Percentiles rank a stretch among this genome's conserved stretches.
phyloP scores from a whole-genome alignment of 2,329 filamentous ascomycete genomes.

The Daldinia sp. region DNA sequence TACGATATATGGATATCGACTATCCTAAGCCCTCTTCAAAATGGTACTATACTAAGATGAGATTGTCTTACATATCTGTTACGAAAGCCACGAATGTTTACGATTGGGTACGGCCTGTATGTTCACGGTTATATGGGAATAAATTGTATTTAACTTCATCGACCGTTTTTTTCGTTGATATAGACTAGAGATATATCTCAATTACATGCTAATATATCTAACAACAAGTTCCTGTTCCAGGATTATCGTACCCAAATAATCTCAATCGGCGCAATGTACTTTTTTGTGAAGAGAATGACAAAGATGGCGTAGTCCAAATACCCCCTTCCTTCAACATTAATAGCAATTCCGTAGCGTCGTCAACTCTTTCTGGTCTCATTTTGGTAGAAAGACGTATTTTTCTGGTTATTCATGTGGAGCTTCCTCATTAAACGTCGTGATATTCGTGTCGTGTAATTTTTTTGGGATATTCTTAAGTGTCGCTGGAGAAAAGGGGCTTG shows the following conservation, averaged over 20 bases:
- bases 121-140: neutral
- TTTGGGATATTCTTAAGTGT: slow-evolving; percentile 26
- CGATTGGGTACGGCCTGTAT: neutral
- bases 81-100: neutral
- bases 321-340: neutral
- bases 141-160: neutral
- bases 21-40: neutral
- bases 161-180: neutral
- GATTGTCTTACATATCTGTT: neutral
- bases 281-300: neutral
- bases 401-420: neutral
- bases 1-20: neutral
- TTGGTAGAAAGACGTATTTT: neutral
- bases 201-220: slow-evolving; percentile 2
- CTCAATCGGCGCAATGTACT: neutral
- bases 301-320: neutral
- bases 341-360: neutral
- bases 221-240: neutral
- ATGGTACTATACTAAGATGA: neutral
- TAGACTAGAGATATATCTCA: neutral
- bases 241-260: neutral
- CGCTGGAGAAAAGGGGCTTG: slow-evolving; percentile 10
- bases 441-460: neutral
- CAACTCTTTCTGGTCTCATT: neutral
- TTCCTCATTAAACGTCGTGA: neutral